A percentile compares a stretch with the other conserved stretches of the same genome.
phyloP scores from a whole-genome alignment of 495 filamentous ascomycete species.

The Polyplosphaeria fusca region DNA sequence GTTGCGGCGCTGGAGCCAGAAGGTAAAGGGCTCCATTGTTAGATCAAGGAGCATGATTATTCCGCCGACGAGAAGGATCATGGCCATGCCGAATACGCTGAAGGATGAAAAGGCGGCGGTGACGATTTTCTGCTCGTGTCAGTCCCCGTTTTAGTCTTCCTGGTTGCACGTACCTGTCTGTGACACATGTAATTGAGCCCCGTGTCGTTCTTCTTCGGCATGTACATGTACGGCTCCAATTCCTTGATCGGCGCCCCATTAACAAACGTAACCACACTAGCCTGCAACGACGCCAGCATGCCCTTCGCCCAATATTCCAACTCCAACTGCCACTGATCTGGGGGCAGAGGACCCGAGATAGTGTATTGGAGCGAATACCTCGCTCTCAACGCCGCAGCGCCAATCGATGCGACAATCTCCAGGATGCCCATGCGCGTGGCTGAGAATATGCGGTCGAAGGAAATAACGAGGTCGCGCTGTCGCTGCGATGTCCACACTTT shows the following conservation, averaged over 20 bases:
- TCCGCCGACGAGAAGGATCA: conserved; percentile 8
- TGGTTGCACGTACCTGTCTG: neutral
- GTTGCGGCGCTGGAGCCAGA: neutral
- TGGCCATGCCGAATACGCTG: conserved; percentile 8
- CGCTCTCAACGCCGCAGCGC: neutral
- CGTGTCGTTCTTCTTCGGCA: neutral
- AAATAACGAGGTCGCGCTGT: neutral
- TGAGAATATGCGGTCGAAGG: neutral
- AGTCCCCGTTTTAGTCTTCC: neutral
- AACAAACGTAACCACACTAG: neutral
- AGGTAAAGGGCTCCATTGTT: neutral
- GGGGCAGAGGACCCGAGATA: neutral
- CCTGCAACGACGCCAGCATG: neutral
- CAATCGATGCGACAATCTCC: neutral
- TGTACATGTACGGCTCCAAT: neutral
- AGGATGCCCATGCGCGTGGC: neutral
- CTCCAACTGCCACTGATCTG: neutral
- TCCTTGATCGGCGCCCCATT: neutral
- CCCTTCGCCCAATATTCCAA: neutral
- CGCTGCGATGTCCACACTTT: neutral
- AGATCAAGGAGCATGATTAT: conserved; percentile 7
- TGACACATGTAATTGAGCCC: neutral
- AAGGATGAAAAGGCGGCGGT: conserved; percentile 15
- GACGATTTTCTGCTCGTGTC: conserved; percentile 5
- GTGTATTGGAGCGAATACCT: neutral